phyloP scores from a whole-genome alignment of 108 stramenopile species.

The Skeletonema potamos region DNA sequence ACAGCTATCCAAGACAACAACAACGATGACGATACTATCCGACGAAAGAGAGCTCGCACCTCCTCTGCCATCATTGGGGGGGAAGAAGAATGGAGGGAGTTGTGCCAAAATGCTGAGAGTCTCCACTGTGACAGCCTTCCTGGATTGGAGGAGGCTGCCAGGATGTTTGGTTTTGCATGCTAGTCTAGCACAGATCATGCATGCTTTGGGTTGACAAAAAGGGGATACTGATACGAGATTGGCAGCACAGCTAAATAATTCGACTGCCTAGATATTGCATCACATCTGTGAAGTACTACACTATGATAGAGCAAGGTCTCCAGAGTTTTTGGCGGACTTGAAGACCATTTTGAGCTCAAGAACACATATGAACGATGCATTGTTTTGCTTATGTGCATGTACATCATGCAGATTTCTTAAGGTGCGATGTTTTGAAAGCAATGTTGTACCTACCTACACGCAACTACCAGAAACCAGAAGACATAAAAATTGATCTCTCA shows the following conservation, averaged over 20 bases:
- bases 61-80: slow-evolving; percentile 12
- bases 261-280: neutral
- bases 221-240: neutral
- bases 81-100: slow-evolving; percentile 36
- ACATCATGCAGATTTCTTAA: no score
- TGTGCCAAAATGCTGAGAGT: slow-evolving; percentile 33
- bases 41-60: slow-evolving; percentile 19
- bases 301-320: neutral
- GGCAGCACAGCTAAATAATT: neutral
- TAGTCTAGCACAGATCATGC: neutral
- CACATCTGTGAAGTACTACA: neutral
- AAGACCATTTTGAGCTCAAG: neutral
- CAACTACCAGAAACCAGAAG: no score
- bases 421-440: no score
- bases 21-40: neutral
- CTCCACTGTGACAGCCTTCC: slow-evolving; percentile 58
- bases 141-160: slow-evolving; percentile 77
- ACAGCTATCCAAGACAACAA: neutral
- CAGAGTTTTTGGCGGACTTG: neutral
- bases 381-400: no score
- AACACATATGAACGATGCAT: neutral
- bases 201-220: neutral
- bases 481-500: no score
- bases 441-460: no score
- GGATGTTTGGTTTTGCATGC: slow-evolving; percentile 70